These are phyloP conservation scores for Aureobasidium musti DNA, from an alignment of 2,329 filamentous ascomycete genomes.

Conservation along the genomic window DNA sequence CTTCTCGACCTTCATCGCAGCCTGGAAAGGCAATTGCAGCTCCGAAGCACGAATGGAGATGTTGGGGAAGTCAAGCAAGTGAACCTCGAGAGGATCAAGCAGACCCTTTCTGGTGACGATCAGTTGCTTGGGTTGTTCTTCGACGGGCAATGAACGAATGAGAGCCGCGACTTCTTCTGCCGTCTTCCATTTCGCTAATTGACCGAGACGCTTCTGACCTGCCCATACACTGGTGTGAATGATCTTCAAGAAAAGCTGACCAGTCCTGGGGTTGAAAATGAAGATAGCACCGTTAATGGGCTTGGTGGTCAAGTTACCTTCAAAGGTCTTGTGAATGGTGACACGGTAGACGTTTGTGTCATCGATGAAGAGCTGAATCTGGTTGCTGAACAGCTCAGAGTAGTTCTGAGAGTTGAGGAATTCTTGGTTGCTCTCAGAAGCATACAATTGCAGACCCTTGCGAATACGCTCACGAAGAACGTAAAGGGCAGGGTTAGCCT, in stretches of 20 bases:
- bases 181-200: slow-evolving; percentile 99
- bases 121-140: slow-evolving; percentile 98
- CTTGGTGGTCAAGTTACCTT: slow-evolving; percentile 98
- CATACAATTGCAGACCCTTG: slow-evolving; percentile 96
- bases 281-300: slow-evolving; percentile 99
- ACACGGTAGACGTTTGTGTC: slow-evolving; percentile 99
- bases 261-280: slow-evolving; percentile 99
- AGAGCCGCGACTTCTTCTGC: slow-evolving; percentile 98
- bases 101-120: slow-evolving; percentile 98
- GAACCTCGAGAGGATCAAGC: slow-evolving; percentile 93
- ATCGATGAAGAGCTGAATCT: slow-evolving; percentile 98
- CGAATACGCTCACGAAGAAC: slow-evolving; percentile 96
- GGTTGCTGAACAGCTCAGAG: slow-evolving; percentile 97
- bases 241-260: slow-evolving; percentile 97
- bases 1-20: slow-evolving; percentile 99
- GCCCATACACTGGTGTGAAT: slow-evolving; percentile 99
- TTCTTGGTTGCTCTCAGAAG: slow-evolving; percentile 98
- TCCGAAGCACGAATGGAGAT: slow-evolving; percentile 98
- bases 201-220: slow-evolving; percentile 97
- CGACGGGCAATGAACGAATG: slow-evolving; percentile 90
- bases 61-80: slow-evolving; percentile 96
- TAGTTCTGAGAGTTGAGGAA: slow-evolving; percentile 99
- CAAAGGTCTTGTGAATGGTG: slow-evolving; percentile 99
- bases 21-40: slow-evolving; percentile 96
- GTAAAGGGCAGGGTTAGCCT: slow-evolving; percentile 95